These are phyloP conservation scores for Talaromyces sp. DNA, from an alignment of 2,329 filamentous ascomycete species.

Conservation along the genomic window DNA sequence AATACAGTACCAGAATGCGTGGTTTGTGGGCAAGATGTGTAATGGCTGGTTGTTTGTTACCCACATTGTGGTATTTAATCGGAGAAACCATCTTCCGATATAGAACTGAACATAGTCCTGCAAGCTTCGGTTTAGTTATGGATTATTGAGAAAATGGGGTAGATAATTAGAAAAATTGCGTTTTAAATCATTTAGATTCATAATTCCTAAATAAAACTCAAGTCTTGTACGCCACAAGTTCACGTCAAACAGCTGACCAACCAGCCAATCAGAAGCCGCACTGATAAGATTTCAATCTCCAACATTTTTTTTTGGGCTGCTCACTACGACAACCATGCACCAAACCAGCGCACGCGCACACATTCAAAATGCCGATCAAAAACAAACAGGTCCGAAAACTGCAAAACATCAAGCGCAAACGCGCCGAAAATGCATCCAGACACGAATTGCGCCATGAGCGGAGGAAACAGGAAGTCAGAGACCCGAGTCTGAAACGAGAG, in stretches of 20 bases:
- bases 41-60: conserved; percentile 1
- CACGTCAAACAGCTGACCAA: not conserved
- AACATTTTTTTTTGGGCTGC: conserved; percentile 22
- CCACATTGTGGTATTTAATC: not conserved
- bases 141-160: not conserved
- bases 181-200: too few relatives aligned
- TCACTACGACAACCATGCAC: not conserved
- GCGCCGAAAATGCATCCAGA: conserved; percentile 66
- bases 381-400: conserved; percentile 70
- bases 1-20: conserved; percentile 3
- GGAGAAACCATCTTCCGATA: conserved; percentile 8
- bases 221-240: not conserved
- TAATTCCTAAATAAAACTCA: not conserved
- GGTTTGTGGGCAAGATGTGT: not conserved
- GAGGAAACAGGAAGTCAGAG: conserved; percentile 79
- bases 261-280: not conserved
- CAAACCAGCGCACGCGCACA: conserved; percentile 33
- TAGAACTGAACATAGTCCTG: too few relatives aligned
- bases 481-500: conserved; percentile 69
- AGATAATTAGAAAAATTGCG: too few relatives aligned
- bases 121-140: not conserved
- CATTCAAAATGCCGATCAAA: conserved; percentile 56
- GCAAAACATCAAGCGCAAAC: conserved; percentile 76
- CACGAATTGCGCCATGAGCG: conserved; percentile 72
- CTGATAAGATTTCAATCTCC: conserved; percentile 14